Evolutionary conservation across 352 stramenopile species (phyloP).

Genomic region (Phytophthora chlamydospora): DNA sequence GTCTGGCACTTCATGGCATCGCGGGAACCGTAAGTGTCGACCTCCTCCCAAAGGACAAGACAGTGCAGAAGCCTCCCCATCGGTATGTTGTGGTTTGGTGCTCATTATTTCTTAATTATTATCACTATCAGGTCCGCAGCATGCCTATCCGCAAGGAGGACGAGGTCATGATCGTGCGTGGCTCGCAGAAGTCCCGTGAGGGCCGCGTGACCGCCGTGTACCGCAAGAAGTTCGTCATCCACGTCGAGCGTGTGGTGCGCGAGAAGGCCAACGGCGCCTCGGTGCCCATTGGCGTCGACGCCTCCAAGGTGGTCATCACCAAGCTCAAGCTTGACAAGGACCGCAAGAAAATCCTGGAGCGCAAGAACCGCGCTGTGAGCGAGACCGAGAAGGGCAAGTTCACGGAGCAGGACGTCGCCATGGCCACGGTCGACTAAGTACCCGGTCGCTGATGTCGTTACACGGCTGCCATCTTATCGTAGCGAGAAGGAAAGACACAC

Average conservation of each 20-base stretch:
- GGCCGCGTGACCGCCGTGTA: conserved; percentile 98
- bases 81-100: conserved; percentile 1
- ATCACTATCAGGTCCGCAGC: conserved; percentile 89
- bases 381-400: conserved; percentile 91
- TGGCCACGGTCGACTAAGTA: conserved; percentile 91
- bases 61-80: neutral
- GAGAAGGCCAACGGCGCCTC: conserved; percentile 98
- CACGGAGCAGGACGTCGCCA: conserved; percentile 87
- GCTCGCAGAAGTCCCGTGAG: conserved; percentile 98
- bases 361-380: conserved; percentile 93
- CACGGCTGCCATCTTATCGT: conserved; percentile 36
- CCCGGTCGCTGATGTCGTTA: conserved; percentile 2
- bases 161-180: conserved; percentile 98
- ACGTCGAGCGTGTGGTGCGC: conserved; percentile 98
- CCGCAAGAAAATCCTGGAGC: conserved; percentile 98
- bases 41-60: conserved; percentile 9
- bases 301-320: conserved; percentile 99
- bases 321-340: conserved; percentile 99
- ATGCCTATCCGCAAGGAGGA: conserved; percentile 99
- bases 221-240: conserved; percentile 99
- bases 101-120: conserved; percentile 7
- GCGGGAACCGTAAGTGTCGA: conserved; percentile 84
- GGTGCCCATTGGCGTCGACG: conserved; percentile 97
- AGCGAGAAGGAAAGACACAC: conserved; percentile 50
- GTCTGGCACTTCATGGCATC: conserved; percentile 92